These are phyloP conservation scores for Recurvomyces mirabilis DNA, from an alignment of 495 filamentous ascomycete genomes.

Conservation along the genomic window DNA sequence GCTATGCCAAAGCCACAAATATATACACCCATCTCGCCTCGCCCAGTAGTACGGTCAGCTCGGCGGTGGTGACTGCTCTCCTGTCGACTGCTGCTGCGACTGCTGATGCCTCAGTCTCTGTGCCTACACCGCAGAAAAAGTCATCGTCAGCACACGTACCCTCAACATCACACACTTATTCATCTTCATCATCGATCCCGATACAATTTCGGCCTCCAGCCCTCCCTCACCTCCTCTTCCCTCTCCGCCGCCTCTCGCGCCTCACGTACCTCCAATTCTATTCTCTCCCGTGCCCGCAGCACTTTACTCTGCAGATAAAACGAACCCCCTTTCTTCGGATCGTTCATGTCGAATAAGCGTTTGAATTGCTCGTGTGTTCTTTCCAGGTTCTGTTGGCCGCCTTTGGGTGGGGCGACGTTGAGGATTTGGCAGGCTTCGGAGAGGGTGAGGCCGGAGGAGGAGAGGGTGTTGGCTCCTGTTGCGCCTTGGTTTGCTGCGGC, in stretches of 20 bases:
- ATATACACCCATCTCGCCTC: too few species aligned
- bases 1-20: too few species aligned
- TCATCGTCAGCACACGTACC: conserved; percentile 14
- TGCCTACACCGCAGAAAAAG: conserved; percentile 5
- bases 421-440: conserved; percentile 97
- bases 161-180: not conserved
- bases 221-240: conserved; percentile 64
- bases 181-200: conserved; percentile 59
- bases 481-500: conserved; percentile 48
- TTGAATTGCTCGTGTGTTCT: conserved; percentile 79
- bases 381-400: conserved; percentile 64
- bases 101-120: conserved; percentile 13
- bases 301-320: conserved; percentile 99
- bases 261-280: conserved; percentile 67
- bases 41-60: too few species aligned
- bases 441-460: conserved; percentile 66
- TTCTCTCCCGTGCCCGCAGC: conserved; percentile 74
- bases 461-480: conserved; percentile 39
- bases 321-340: conserved; percentile 87
- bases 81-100: not conserved
- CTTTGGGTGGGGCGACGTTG: conserved; percentile 81
- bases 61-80: not conserved
- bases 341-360: conserved; percentile 84
- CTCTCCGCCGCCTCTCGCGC: conserved; percentile 38
- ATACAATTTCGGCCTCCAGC: conserved; percentile 90